phyloP scores from a whole-genome alignment of 2,329 filamentous ascomycete genomes.

The Teratosphaeria epicoccoides region DNA sequence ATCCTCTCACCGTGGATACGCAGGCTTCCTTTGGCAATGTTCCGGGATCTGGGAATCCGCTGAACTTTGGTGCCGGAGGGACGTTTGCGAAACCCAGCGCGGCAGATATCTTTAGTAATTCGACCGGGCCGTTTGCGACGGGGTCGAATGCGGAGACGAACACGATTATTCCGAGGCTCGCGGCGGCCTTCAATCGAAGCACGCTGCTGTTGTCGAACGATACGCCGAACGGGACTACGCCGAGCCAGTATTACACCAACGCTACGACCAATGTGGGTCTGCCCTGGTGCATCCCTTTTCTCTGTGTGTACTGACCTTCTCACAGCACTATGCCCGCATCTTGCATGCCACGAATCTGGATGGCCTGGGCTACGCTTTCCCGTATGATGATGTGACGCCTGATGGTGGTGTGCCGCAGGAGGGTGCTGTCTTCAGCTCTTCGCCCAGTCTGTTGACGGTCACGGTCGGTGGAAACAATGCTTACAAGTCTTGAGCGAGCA shows the following conservation, averaged over 20 bases:
- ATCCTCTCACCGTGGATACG: slow-evolving; percentile 49
- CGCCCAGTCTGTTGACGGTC: slow-evolving; percentile 17
- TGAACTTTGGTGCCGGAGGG: slow-evolving; percentile 34
- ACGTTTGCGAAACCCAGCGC: slow-evolving; percentile 48
- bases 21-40: slow-evolving; percentile 46
- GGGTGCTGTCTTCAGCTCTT: slow-evolving; percentile 22
- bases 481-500: slow-evolving; percentile 10
- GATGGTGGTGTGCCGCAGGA: slow-evolving; percentile 36
- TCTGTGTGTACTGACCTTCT: not conserved
- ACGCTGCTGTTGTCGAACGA: slow-evolving; percentile 46
- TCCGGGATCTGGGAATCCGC: slow-evolving; percentile 30
- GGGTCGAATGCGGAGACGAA: slow-evolving; percentile 34
- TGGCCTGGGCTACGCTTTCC: slow-evolving; percentile 53
- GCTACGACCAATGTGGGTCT: slow-evolving; percentile 22
- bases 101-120: slow-evolving; percentile 57
- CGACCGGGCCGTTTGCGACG: slow-evolving; percentile 49
- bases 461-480: slow-evolving; percentile 23
- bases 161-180: slow-evolving; percentile 61
- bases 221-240: slow-evolving; percentile 25
- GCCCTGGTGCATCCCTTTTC: slow-evolving; percentile 4
- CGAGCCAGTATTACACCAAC: slow-evolving; percentile 22
- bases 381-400: slow-evolving; percentile 58
- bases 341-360: slow-evolving; percentile 40
- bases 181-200: slow-evolving; percentile 64
- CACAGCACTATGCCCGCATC: slow-evolving; percentile 25